Evolutionary conservation across 1,139 yeast species (phyloP), one percentile per base, ranked within the genome.

Genomic region (Lodderomyces parapsilosis): DNA sequence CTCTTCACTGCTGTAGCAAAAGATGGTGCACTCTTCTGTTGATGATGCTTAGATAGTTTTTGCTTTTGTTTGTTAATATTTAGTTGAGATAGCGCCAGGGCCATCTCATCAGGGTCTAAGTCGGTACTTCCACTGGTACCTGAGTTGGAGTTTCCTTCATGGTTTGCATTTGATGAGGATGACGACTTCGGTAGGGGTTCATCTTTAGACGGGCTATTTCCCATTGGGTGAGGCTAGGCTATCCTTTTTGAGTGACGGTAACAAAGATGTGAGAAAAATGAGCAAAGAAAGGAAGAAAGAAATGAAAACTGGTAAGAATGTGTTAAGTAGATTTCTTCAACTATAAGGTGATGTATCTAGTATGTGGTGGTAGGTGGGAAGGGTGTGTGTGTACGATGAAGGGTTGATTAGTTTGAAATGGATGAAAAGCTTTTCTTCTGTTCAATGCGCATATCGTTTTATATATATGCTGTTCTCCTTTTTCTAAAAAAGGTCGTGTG

Each of bases 171-270:
- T 44, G 48, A 32, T 23, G 47, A 41, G 35, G 44, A 35, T 13
- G 47, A 32, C 10, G 53, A 43, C 45, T 45, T 71, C 76, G 78
- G 74, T 62, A 74, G 74, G 60, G 78, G 71, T 54, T 71, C 78
- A 65, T 73, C 65, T 62, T 74, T 72, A 43, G 81, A 75, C 64
- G 82, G 82, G 74, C 79, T 76, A 62, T 76, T 78, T 67, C 83
- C 83, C 83, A 78, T 78, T 44, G 38, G 48, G 23, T 20, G n/a
- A n/a, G n/a, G n/a, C n/a, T n/a, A n/a, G n/a, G n/a, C n/a, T n/a
- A n/a, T n/a, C n/a, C n/a, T n/a, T n/a, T n/a, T n/a, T n/a, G 17
- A 35, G 20, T 31, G 36, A 23, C 22, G 18, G 9, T 32, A 32
- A 32, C 32, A 28, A 17, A 11, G n/a, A n/a, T n/a, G n/a, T n/a